phyloP scores from a whole-genome alignment of 2,329 filamentous ascomycete species.

The Sclerotiophoma versabilis region DNA sequence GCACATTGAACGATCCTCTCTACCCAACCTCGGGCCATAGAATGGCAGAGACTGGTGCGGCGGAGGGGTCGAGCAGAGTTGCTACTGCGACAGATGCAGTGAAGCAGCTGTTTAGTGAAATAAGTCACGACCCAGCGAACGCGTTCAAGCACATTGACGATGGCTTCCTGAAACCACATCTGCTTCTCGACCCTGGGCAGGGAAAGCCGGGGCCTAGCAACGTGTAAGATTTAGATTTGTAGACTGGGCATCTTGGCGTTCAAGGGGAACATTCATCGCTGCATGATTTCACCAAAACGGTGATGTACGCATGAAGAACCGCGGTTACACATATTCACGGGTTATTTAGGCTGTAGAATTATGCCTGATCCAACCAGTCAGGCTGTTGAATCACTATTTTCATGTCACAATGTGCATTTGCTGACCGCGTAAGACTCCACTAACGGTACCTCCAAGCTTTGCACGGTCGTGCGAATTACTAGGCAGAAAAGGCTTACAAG shows the following conservation, averaged over 20 bases:
- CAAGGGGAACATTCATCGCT: not conserved
- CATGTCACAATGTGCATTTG: not conserved
- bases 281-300: not conserved
- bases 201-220: slow-evolving; percentile 44
- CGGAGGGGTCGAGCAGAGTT: slow-evolving; percentile 39
- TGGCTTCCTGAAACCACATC: slow-evolving; percentile 90
- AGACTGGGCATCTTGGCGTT: slow-evolving; percentile 32
- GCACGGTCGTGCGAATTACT: slow-evolving; percentile 1
- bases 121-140: slow-evolving; percentile 85
- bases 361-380: not conserved
- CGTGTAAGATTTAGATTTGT: slow-evolving; percentile 32
- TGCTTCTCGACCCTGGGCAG: slow-evolving; percentile 74
- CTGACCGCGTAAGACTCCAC: not conserved
- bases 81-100: slow-evolving; percentile 79
- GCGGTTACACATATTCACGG: not conserved
- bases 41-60: slow-evolving; percentile 21
- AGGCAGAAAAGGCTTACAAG: slow-evolving; percentile 10
- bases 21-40: slow-evolving; percentile 52
- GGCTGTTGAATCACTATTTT: slow-evolving; percentile 1
- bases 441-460: slow-evolving; percentile 12
- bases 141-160: slow-evolving; percentile 94
- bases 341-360: slow-evolving; percentile 15
- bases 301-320: not conserved
- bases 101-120: slow-evolving; percentile 76
- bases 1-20: slow-evolving; percentile 28